Evolutionary conservation across 371 early-diverging fungal species (phyloP), one percentile per base, ranked within the genome.

Genomic region (Saksenaea vasiformis): DNA sequence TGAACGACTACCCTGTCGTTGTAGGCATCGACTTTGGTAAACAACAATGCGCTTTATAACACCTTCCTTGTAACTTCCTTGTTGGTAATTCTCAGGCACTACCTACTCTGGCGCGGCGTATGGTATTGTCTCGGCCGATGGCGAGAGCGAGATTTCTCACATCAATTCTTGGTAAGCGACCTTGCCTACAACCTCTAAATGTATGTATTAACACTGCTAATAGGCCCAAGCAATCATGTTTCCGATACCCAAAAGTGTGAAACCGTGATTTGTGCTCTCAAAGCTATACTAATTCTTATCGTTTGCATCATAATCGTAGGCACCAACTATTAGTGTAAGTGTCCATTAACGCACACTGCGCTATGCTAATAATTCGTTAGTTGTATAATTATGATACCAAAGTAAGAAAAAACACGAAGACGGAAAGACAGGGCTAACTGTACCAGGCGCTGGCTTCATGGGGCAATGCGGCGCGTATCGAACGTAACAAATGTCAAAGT

Each of bases 11-110:
- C 54, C 83, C 83, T 54, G 78, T 86, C 26, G 78, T 86, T 19
- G 80, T 86, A 66, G 86, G 84, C 43, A 86, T 86, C 54, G 86
- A 84, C 51, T 83, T 86, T 61, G 84, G 83, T 84, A 77, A 47
- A 28, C 11, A 36, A 2, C 15, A 2, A 26, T 5, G 41, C 27
- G 43, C 5, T 28, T 15, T 11, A 15, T 31, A 19, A 35, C 66
- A 27, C 5, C 56, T 28, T 28, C 28, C 19, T 31, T 19, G 17
- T 60, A 11, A 31, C 13, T 34, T 41, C 19, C 37, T 24, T 17
- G n/a, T 14, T 35, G n/a, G n/a, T 28, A 19, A 17, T 19, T 59
- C 47, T 61, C 62, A 84, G 87, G 87, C 38, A 87, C 87, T 13
- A 87, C 87, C 4, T 87, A 78, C 65, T 83, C 83, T 55, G 85